These are phyloP conservation scores for Penicillium sp. DNA, from an alignment of 2,329 filamentous ascomycete genomes.

Conservation along the genomic window DNA sequence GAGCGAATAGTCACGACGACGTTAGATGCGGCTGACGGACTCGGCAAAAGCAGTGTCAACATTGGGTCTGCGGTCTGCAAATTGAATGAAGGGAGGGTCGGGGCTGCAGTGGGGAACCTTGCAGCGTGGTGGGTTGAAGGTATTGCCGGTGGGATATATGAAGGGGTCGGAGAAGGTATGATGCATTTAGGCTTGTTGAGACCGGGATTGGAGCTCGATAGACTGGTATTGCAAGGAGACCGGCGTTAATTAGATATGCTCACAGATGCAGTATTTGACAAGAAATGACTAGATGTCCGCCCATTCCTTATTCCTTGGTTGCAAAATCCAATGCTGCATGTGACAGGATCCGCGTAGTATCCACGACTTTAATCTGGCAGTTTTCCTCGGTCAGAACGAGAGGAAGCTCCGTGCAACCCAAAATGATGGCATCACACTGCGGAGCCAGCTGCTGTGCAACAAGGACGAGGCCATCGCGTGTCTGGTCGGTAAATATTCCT, in stretches of 20 bases:
- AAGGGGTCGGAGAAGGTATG: constrained; percentile 60
- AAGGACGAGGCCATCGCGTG: not conserved
- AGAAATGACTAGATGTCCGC: not conserved
- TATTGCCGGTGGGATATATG: constrained; percentile 64
- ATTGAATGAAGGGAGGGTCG: constrained; percentile 65
- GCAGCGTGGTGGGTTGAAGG: constrained; percentile 63
- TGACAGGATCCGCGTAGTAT: constrained; percentile 6
- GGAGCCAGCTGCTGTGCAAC: constrained; percentile 5
- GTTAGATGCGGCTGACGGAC: constrained; percentile 52
- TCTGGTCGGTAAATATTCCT: not conserved
- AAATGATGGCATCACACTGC: constrained; percentile 8
- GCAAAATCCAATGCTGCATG: constrained; percentile 9
- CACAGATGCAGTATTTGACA: not conserved
- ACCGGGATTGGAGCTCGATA: constrained; percentile 18
- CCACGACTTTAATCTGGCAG: constrained; percentile 6
- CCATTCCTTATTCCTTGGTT: not conserved
- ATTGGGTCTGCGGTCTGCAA: constrained; percentile 57
- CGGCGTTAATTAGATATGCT: not conserved
- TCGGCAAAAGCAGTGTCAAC: constrained; percentile 53
- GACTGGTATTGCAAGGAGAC: constrained; percentile 10
- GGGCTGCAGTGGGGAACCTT: constrained; percentile 56
- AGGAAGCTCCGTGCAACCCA: constrained; percentile 9
- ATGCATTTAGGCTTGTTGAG: constrained; percentile 41
- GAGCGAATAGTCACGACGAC: constrained; percentile 56
- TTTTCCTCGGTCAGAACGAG: constrained; percentile 8